A percentile compares a stretch with the other conserved stretches of the same genome.
phyloP scores from a whole-genome alignment of 495 filamentous ascomycete genomes.

The Trichoderma erinaceum region DNA sequence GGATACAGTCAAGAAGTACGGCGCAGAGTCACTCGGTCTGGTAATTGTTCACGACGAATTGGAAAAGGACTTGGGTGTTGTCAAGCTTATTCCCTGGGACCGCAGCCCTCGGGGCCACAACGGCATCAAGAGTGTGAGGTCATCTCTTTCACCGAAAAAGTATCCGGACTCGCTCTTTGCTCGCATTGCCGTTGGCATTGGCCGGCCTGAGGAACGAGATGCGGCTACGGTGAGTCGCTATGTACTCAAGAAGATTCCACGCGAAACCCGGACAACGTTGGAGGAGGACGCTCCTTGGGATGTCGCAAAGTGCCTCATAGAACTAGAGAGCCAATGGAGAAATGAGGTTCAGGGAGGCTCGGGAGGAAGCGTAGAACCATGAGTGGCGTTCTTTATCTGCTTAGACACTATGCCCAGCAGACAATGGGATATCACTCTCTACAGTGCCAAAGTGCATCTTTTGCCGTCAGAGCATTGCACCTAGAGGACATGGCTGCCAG shows the following conservation, averaged over 20 bases:
- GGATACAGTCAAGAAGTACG: slow-evolving; percentile 28
- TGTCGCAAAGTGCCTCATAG: slow-evolving; percentile 45
- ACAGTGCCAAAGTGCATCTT: too few species aligned
- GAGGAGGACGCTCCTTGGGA: slow-evolving; percentile 44
- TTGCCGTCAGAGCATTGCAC: too few species aligned
- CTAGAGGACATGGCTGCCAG: too few species aligned
- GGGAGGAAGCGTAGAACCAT: not conserved
- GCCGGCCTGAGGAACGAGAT: slow-evolving; percentile 55
- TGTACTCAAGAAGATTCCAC: slow-evolving; percentile 59
- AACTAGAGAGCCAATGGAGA: slow-evolving; percentile 38
- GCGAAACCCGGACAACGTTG: slow-evolving; percentile 38
- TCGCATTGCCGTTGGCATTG: slow-evolving; percentile 65
- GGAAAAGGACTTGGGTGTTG: slow-evolving; percentile 58
- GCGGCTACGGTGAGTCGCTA: slow-evolving; percentile 54
- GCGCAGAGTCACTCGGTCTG: slow-evolving; percentile 39
- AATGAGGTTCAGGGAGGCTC: slow-evolving; percentile 11
- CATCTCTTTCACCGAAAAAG: slow-evolving; percentile 33
- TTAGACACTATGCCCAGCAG: not conserved
- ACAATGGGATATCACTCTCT: too few species aligned
- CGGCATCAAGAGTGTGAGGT: slow-evolving; percentile 63
- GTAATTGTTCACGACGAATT: slow-evolving; percentile 82
- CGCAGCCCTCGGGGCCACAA: slow-evolving; percentile 70
- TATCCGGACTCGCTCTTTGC: slow-evolving; percentile 28
- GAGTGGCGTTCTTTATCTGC: not conserved
- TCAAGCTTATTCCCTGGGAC: slow-evolving; percentile 51